Evolutionary conservation across 2,329 filamentous ascomycete genomes (phyloP).

Genomic region (Gyromitra esculenta): DNA sequence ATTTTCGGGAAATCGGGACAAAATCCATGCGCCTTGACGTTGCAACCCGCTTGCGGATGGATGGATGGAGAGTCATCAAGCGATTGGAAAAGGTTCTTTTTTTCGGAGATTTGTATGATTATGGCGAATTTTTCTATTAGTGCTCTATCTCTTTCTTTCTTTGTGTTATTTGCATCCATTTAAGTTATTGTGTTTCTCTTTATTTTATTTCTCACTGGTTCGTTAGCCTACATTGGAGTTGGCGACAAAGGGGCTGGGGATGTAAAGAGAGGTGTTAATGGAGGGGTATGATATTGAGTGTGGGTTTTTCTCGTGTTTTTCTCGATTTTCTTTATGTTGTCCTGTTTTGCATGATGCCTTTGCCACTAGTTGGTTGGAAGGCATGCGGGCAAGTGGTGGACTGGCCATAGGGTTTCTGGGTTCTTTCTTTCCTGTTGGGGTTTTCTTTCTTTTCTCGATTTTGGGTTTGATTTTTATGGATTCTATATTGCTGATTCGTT

Average conservation of each 20-base stretch:
- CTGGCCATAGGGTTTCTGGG: conserved; percentile 22
- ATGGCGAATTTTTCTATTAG: conserved; percentile 37
- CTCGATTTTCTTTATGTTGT: conserved; percentile 20
- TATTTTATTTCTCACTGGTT: conserved; percentile 32
- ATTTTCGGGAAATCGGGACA: conserved; percentile 32
- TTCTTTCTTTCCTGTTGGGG: conserved; percentile 30
- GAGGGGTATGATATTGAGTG: conserved; percentile 38
- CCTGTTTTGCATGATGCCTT: conserved; percentile 34
- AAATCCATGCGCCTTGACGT: conserved; percentile 32
- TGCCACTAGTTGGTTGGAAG: conserved; percentile 19
- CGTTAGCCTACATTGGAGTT: conserved; percentile 39
- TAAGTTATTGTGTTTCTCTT: conserved; percentile 26
- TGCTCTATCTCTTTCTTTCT: conserved; percentile 34
- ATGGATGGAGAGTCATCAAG: conserved; percentile 8
- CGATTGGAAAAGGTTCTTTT: conserved; percentile 23
- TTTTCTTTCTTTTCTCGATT: conserved; percentile 14
- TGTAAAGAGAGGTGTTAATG: conserved; percentile 44
- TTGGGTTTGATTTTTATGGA: conserved; percentile 27
- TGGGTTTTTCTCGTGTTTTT: conserved; percentile 28
- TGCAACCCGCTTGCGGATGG: conserved; percentile 31
- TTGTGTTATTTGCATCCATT: conserved; percentile 12
- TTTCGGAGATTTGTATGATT: conserved; percentile 40
- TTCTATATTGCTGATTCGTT: conserved; percentile 25
- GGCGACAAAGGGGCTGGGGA: conserved; percentile 39
- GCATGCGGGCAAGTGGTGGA: background rate